Percentiles rank a stretch among this genome's conserved stretches.
phyloP scores from a whole-genome alignment of 345 rosid species.

The Populus simonii region DNA sequence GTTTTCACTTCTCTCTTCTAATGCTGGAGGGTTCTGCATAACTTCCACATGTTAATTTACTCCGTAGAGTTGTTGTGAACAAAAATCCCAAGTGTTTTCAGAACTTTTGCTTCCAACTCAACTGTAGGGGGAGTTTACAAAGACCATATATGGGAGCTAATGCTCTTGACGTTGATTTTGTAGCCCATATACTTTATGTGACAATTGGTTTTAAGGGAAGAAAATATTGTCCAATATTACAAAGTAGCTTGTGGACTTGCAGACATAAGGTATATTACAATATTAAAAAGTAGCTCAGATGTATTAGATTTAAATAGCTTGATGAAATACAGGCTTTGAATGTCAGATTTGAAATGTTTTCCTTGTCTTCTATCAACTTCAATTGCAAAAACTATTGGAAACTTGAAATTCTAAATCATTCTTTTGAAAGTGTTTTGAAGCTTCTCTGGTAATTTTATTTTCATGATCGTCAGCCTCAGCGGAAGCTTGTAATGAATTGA shows the following conservation, averaged over 20 bases:
- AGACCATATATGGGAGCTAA: neutral
- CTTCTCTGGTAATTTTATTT: conserved; percentile 5
- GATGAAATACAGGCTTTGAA: neutral
- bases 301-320: neutral
- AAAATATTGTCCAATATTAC: neutral
- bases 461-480: conserved; percentile 64
- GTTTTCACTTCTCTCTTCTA: too few relatives aligned
- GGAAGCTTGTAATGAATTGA: conserved; percentile 88
- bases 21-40: too few relatives aligned
- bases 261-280: neutral
- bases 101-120: neutral
- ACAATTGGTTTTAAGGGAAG: neutral
- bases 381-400: neutral
- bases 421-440: neutral
- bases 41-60: too few relatives aligned
- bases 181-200: neutral
- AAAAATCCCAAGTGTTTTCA: neutral
- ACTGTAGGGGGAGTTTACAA: neutral
- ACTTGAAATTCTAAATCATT: neutral
- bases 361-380: neutral
- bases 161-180: neutral
- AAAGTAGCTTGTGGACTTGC: neutral
- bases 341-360: neutral
- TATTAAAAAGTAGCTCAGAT: neutral
- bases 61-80: too few relatives aligned